Percentiles rank a stretch among this genome's conserved stretches.
Conservation (phyloP, 1,284 basidiomycete species). For the Leccinum pallidistipes region DNA sequence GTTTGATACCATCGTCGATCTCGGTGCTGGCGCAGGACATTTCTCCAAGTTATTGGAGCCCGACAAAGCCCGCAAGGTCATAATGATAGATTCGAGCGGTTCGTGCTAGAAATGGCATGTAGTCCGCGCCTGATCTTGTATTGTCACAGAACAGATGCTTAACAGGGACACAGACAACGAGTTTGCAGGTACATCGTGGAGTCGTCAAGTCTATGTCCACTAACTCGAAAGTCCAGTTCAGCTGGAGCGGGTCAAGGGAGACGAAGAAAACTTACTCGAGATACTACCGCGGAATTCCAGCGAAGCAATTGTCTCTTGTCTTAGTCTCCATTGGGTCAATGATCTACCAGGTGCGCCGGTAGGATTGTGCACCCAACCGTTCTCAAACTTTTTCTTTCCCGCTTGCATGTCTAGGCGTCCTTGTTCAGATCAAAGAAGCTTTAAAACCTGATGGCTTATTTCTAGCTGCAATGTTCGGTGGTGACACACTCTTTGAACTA, state of each 20-base stretch:
- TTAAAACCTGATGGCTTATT: constrained; percentile 94
- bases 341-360: constrained; percentile 80
- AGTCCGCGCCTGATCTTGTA: constrained; percentile 2
- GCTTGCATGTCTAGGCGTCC: constrained; percentile 49
- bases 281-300: constrained; percentile 72
- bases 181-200: constrained; percentile 62
- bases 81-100: constrained; percentile 92
- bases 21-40: constrained; percentile 95
- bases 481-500: constrained; percentile 96
- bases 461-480: constrained; percentile 92
- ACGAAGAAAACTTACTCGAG: constrained; percentile 76
- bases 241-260: constrained; percentile 68
- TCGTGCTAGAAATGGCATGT: constrained; percentile 24
- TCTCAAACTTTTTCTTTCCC: not conserved
- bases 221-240: constrained; percentile 50
- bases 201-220: constrained; percentile 5
- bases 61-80: constrained; percentile 69
- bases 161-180: constrained; percentile 71
- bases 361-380: not conserved
- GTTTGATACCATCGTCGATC: constrained; percentile 81
- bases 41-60: constrained; percentile 83
- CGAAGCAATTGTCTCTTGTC: constrained; percentile 90
- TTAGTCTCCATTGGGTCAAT: constrained; percentile 97
- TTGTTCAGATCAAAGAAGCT: constrained; percentile 87
- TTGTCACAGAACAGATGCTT: constrained; percentile 55